Base-by-base conservation (phyloP, 139 green algal genomes). In the Volvox reticuliferus region DNA sequence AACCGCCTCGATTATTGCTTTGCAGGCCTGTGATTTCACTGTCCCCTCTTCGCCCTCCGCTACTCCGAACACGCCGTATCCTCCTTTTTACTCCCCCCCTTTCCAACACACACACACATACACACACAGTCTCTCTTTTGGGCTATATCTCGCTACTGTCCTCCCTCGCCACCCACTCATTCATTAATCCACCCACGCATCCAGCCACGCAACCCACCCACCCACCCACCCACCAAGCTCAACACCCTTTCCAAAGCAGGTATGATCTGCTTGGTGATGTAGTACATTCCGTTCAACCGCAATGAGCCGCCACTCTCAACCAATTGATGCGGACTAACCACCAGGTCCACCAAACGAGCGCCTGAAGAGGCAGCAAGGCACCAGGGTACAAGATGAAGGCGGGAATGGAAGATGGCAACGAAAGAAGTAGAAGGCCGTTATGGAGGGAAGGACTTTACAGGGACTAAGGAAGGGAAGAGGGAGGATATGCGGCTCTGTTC, bases 261-360 rank as follows among this genome's bases (percentile, higher is more conserved):
- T 20, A 99, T 96, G 91, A 99, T 99, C 92, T 96, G 95, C 82
- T 98, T 98, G 26, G 93, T 97, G 93, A 99, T 98, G 96, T 99
- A 99, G 95, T 99, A 99, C 3, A 82, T 63, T 14, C 87, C 96
- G 91, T 99, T 92, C 22, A 99, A 94, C 14, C 97, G 94, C 86
- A 99, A 91, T 21, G 65, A 69, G 24, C 95, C 95, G 17, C 93
- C 92, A 35, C 90, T 80, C 82, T 97, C 95, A 73, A 99, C 89
- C 91, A 99, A 90, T 36, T 80, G 94, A 16, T 93, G 87, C 5
- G 98, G 97, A 33, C 93, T 73, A 22, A 99, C 96, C 81, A 97
- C 97, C 91, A 96, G 90, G 86, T 99, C 97, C 21, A 97, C 91
- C 83, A 99, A 91, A 33, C 97, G 92, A 2, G 96, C 94, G 9